These are phyloP conservation scores for Saprolegnia parasitica DNA, from an alignment of 352 stramenopile species.

Conservation along the genomic window DNA sequence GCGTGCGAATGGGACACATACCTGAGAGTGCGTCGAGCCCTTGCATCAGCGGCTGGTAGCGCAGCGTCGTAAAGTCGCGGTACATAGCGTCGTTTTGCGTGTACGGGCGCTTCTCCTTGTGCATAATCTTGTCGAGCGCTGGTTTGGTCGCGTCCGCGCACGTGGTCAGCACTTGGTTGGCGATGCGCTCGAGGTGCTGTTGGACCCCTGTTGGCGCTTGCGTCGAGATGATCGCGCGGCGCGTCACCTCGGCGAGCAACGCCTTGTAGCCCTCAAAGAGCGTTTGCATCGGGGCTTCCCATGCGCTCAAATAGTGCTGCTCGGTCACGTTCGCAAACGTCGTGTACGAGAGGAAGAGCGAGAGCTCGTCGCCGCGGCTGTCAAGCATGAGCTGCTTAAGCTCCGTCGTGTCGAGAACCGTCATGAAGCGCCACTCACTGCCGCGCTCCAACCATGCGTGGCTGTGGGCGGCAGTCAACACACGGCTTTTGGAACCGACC, in stretches of 20 bases:
- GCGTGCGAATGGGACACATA: neutral
- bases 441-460: slow-evolving; percentile 30
- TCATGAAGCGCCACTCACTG: slow-evolving; percentile 32
- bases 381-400: slow-evolving; percentile 35
- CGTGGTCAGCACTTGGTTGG: neutral
- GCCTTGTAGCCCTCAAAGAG: neutral
- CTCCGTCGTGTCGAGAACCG: neutral
- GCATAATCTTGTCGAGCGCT: neutral
- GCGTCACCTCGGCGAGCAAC: neutral
- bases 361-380: slow-evolving; percentile 40
- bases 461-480: slow-evolving; percentile 27
- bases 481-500: slow-evolving; percentile 20
- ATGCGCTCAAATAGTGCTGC: slow-evolving; percentile 17
- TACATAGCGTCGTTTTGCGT: neutral
- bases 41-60: neutral
- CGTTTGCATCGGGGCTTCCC: neutral
- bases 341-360: slow-evolving; percentile 41
- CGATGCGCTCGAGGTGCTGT: neutral
- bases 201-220: neutral
- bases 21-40: neutral
- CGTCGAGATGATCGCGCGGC: neutral
- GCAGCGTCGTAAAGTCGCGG: neutral
- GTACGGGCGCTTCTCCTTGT: neutral
- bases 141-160: neutral
- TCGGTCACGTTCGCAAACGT: slow-evolving; percentile 45